Evolutionary conservation across 108 stramenopile genomes (phyloP), one percentile per base, ranked within the genome.

Genomic region (Pseudonitzschia delicatissima): DNA sequence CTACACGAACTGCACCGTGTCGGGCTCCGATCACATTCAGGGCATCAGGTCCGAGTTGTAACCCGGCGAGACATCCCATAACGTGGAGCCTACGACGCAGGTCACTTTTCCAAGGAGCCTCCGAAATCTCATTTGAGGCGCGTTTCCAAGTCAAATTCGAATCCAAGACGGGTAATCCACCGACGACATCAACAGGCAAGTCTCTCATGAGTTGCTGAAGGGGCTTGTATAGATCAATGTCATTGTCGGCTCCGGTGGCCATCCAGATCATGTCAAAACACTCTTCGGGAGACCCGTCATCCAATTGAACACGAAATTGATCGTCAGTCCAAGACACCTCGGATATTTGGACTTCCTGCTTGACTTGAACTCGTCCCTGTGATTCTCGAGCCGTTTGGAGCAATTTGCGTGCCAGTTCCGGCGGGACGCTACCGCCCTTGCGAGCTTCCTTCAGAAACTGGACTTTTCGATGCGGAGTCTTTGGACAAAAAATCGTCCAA

Each of bases 211-310:
- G 32, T 1, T 7, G 8, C 9, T n/a, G 18, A 12, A 72, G 27
- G 7, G 66, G 51, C 26, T 66, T 32, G 57, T 72, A 72, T 2
- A 40, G 25, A 5, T 67, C 57, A 5, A 72, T 58, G 25, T 66
- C 35, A 11, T 57, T 72, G 58, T 66, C 39, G 40, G n/a, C 32
- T 13, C 71, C 71, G 20, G 66, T 72, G 1, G 66, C 64, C 6
- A 67, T 57, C 71, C 71, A 72, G n/a, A 72, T 67, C 71, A 72
- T 72, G 34, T 72, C 71, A 32, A 67, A 59, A 11, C 6, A 8
- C 8, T 39, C 11, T 21, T 59, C 36, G 13, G 40, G 37, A 1
- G 71, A 58, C 13, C 44, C 71, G 23, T 72, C 66, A 34, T 72
- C 71, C 5, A 72, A 57, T 11, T 53, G 20, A 21, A 72, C 71